These are phyloP conservation scores for Tricholoma matsutake DNA, from an alignment of 768 basidiomycete genomes.

Conservation along the genomic window DNA sequence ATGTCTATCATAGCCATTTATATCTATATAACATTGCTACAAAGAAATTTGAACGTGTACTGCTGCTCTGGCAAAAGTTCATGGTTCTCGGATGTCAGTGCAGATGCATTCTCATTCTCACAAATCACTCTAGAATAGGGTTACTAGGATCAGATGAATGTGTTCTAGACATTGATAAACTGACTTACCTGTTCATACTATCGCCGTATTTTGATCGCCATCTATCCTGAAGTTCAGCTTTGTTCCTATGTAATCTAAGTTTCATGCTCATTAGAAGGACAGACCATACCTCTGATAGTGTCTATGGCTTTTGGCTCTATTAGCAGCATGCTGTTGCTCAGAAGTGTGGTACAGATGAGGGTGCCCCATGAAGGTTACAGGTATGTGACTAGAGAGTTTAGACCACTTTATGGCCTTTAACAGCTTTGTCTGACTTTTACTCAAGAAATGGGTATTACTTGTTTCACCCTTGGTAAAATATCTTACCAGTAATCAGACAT, in stretches of 20 bases:
- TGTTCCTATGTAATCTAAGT: neutral
- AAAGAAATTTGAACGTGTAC: neutral
- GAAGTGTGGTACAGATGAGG: slow-evolving; percentile 4
- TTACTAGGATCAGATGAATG: neutral
- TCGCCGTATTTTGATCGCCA: neutral
- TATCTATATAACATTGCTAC: neutral
- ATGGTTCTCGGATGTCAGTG: neutral
- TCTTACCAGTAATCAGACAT: neutral
- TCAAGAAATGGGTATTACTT: slow-evolving; percentile 4
- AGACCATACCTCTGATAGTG: slow-evolving; percentile 16
- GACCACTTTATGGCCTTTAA: neutral
- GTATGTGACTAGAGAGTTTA: neutral
- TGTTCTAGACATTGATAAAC: neutral
- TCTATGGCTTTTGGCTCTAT: slow-evolving; percentile 16
- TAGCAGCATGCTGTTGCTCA: slow-evolving; percentile 13
- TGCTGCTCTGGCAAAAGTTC: neutral
- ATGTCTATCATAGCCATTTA: neutral
- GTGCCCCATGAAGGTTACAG: slow-evolving; percentile 11
- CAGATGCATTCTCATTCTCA: neutral
- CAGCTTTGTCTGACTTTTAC: slow-evolving; percentile 15
- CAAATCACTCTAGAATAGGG: neutral
- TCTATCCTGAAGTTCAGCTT: neutral
- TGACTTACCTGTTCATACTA: neutral
- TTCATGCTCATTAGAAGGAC: neutral
- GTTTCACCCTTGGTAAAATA: neutral